Conservation (phyloP, 73 alveolate species). For the Halteria grandinella region DNA sequence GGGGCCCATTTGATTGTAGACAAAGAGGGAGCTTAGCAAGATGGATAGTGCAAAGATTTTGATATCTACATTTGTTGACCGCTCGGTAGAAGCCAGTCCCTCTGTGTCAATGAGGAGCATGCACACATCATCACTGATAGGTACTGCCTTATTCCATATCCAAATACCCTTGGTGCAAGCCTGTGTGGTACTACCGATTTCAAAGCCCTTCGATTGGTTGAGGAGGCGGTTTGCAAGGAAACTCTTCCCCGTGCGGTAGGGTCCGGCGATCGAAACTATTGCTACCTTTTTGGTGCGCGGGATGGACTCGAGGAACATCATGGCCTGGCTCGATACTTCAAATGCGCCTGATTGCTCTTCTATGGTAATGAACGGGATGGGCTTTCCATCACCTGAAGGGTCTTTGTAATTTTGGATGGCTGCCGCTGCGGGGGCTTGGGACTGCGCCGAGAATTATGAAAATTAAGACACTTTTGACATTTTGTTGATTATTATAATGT, state of each 20-base stretch:
- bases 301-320: slow-evolving; percentile 48
- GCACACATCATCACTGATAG: slow-evolving; percentile 69
- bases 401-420: too few relatives aligned
- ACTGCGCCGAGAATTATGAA: neutral
- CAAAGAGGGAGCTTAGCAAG: slow-evolving; percentile 80
- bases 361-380: slow-evolving; percentile 57
- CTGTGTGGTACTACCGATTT: slow-evolving; percentile 88
- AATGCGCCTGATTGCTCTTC: slow-evolving; percentile 45
- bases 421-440: too few relatives aligned
- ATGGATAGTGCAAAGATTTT: slow-evolving; percentile 89
- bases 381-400: slow-evolving; percentile 75
- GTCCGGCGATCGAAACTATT: slow-evolving; percentile 85
- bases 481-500: neutral
- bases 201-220: slow-evolving; percentile 86
- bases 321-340: slow-evolving; percentile 61
- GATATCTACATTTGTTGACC: slow-evolving; percentile 84
- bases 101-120: slow-evolving; percentile 88
- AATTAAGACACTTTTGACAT: neutral
- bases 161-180: slow-evolving; percentile 97
- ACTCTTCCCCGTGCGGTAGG: slow-evolving; percentile 89
- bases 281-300: slow-evolving; percentile 67
- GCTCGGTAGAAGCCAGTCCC: slow-evolving; percentile 87
- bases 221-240: slow-evolving; percentile 82
- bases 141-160: slow-evolving; percentile 85
- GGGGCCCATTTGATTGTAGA: slow-evolving; percentile 87